Percentiles rank a stretch among this genome's conserved stretches.
phyloP scores from a whole-genome alignment of 768 basidiomycete species.

The Boletus edulis region DNA sequence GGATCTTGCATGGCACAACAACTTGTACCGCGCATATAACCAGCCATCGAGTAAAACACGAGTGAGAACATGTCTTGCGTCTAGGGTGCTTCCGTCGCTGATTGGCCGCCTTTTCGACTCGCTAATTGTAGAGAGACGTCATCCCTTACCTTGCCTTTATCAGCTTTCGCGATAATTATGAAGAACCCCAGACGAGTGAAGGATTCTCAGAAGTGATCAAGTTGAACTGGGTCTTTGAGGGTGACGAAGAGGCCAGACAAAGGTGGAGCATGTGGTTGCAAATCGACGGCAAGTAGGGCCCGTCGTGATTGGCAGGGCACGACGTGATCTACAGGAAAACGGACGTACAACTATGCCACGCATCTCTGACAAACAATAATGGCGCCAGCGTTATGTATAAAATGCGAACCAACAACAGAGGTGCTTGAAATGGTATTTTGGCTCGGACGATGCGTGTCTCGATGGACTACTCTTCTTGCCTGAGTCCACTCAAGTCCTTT shows the following conservation, averaged over 20 bases:
- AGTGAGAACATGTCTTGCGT: slow-evolving; percentile 1
- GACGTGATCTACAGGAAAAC: slow-evolving; percentile 4
- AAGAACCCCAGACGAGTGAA: slow-evolving; percentile 65
- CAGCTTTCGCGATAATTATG: slow-evolving; percentile 56
- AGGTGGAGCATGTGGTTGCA: slow-evolving; percentile 88
- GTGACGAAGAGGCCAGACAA: slow-evolving; percentile 63
- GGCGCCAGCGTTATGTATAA: not conserved
- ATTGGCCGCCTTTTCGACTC: not conserved
- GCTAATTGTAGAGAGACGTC: slow-evolving; percentile 46
- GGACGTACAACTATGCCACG: not conserved
- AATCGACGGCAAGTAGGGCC: slow-evolving; percentile 60
- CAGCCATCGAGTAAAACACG: slow-evolving; percentile 36
- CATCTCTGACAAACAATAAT: not conserved
- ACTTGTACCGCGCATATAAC: slow-evolving; percentile 78
- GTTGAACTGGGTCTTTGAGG: slow-evolving; percentile 81
- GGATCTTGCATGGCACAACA: slow-evolving; percentile 93
- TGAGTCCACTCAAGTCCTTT: slow-evolving; percentile 38
- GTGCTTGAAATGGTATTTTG: not conserved
- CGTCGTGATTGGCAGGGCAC: not conserved
- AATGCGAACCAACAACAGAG: not conserved
- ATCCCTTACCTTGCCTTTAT: slow-evolving; percentile 61
- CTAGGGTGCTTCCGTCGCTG: not conserved
- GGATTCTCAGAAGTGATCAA: slow-evolving; percentile 75
- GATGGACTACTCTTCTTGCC: slow-evolving; percentile 28
- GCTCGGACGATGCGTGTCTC: not conserved